Percentiles rank a stretch among this genome's conserved stretches.
Evolutionary conservation across 805 yeast genomes (phyloP).

Genomic region (Ogataea neopini): DNA sequence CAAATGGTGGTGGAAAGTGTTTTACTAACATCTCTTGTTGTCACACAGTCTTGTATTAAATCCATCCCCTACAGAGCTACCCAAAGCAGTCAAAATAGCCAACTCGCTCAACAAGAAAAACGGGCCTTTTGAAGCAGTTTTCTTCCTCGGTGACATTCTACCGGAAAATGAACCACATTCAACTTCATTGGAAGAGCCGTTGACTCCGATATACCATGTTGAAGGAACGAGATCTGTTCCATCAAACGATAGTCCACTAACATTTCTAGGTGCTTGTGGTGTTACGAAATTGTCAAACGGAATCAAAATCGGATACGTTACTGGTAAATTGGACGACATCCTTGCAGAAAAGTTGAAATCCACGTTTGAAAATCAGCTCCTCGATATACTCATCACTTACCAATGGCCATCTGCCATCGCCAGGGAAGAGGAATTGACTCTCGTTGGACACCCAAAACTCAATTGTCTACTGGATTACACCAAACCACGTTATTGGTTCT

Average conservation of each 20-base stretch:
- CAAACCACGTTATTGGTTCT: slow-evolving; percentile 69
- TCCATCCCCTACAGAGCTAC: slow-evolving; percentile 43
- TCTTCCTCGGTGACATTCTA: slow-evolving; percentile 52
- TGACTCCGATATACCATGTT: slow-evolving; percentile 26
- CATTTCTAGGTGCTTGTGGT: slow-evolving; percentile 38
- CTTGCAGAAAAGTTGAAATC: slow-evolving; percentile 15
- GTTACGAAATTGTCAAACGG: slow-evolving; percentile 44
- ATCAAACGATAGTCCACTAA: slow-evolving; percentile 29
- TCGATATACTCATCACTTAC: slow-evolving; percentile 58
- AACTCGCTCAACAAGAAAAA: slow-evolving; percentile 53
- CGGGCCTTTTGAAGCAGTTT: slow-evolving; percentile 63
- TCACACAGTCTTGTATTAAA: slow-evolving; percentile 47
- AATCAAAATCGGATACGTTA: slow-evolving; percentile 47
- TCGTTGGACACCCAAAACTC: slow-evolving; percentile 46
- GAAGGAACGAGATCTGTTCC: slow-evolving; percentile 22
- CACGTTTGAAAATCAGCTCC: slow-evolving; percentile 24
- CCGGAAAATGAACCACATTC: slow-evolving; percentile 10
- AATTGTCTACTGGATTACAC: slow-evolving; percentile 46
- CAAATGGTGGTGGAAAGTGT: too few species aligned
- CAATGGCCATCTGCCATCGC: slow-evolving; percentile 63
- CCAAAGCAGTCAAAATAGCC: slow-evolving; percentile 46
- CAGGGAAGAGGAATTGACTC: slow-evolving; percentile 40
- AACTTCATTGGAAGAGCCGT: slow-evolving; percentile 20
- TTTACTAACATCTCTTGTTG: too few species aligned
- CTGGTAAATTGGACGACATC: slow-evolving; percentile 37